Evolutionary conservation across 2,329 filamentous ascomycete genomes (phyloP).

Genomic region (Stemphylium vesicarium): DNA sequence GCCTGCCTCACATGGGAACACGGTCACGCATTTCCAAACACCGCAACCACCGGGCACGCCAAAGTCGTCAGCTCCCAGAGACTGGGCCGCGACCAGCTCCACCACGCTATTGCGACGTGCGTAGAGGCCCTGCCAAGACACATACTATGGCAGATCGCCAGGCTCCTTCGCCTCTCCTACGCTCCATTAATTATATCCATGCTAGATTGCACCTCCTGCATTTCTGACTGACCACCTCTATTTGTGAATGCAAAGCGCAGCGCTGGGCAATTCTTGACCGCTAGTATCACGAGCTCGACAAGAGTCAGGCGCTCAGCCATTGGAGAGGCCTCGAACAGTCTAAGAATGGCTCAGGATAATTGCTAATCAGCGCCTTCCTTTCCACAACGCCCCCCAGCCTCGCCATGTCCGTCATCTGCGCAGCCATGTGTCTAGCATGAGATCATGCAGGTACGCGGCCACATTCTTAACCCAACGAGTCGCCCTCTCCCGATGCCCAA

Average conservation of each 20-base stretch:
- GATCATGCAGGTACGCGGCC: slow-evolving; percentile 30
- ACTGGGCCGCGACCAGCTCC: slow-evolving; percentile 21
- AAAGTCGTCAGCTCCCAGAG: slow-evolving; percentile 18
- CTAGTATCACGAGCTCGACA: background rate
- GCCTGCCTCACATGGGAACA: no score
- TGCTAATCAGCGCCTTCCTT: background rate
- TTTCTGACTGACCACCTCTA: background rate
- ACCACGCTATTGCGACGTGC: slow-evolving; percentile 14
- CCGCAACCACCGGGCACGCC: no score
- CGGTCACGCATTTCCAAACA: no score
- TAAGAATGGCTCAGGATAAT: background rate
- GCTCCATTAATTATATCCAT: background rate
- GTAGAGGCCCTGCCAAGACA: slow-evolving; percentile 22
- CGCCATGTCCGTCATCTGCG: slow-evolving; percentile 6
- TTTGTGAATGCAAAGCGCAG: background rate
- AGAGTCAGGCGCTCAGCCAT: no score
- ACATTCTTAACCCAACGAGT: slow-evolving; percentile 7
- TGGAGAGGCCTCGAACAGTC: background rate
- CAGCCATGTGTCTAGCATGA: slow-evolving; percentile 3
- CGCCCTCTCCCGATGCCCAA: background rate
- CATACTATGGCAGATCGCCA: slow-evolving; percentile 21
- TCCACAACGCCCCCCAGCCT: slow-evolving; percentile 1
- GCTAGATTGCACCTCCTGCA: background rate
- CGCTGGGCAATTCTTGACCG: background rate
- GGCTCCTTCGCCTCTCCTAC: background rate